These are phyloP conservation scores for Bremia lactucae DNA, from an alignment of 352 stramenopile genomes.

Conservation along the genomic window DNA sequence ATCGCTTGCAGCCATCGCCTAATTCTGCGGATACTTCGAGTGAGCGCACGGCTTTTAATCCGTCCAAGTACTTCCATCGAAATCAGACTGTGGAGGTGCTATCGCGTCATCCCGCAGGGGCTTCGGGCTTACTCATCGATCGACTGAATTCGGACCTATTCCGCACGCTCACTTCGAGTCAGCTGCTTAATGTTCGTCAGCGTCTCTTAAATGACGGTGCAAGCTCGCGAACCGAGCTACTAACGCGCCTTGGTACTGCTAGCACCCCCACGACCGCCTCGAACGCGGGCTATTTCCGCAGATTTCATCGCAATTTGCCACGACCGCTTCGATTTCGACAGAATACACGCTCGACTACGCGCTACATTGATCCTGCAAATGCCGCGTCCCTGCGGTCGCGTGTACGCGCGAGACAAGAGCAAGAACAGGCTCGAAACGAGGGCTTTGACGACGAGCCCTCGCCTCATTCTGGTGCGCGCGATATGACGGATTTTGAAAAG, in stretches of 20 bases:
- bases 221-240: slow-evolving; percentile 10
- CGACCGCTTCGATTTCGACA: slow-evolving; percentile 60
- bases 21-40: not conserved
- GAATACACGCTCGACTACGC: slow-evolving; percentile 61
- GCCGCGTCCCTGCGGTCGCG: slow-evolving; percentile 43
- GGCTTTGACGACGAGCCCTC: slow-evolving; percentile 13
- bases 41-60: slow-evolving; percentile 3
- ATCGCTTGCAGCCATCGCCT: slow-evolving; percentile 17
- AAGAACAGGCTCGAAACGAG: slow-evolving; percentile 35
- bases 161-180: slow-evolving; percentile 56
- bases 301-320: slow-evolving; percentile 62
- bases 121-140: slow-evolving; percentile 26
- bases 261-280: slow-evolving; percentile 2
- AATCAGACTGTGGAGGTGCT: slow-evolving; percentile 71
- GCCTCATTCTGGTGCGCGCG: slow-evolving; percentile 7
- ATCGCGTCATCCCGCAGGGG: slow-evolving; percentile 15
- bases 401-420: slow-evolving; percentile 37
- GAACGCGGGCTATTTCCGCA: slow-evolving; percentile 19
- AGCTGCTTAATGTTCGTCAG: slow-evolving; percentile 49
- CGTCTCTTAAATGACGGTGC: slow-evolving; percentile 41
- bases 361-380: slow-evolving; percentile 70
- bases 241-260: slow-evolving; percentile 3
- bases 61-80: slow-evolving; percentile 40
- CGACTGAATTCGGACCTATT: slow-evolving; percentile 54
- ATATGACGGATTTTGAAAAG: slow-evolving; percentile 43